A percentile compares a stretch with the other conserved stretches of the same genome.
phyloP scores from a whole-genome alignment of 495 filamentous ascomycete genomes.

The Lentithecium fluviatile region DNA sequence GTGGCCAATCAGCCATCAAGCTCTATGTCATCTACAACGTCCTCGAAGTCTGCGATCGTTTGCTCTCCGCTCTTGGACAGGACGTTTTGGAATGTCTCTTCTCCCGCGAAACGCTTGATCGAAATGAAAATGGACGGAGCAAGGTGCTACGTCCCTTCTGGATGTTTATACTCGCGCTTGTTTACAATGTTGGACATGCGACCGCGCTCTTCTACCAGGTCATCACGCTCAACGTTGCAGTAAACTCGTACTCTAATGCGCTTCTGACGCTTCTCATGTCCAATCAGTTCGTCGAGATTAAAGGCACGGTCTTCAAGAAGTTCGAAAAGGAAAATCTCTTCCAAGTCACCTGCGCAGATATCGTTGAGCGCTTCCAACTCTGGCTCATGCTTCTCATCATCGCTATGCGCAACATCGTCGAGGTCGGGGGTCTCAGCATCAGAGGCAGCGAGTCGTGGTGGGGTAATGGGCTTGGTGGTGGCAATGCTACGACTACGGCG shows the following conservation, averaged over 20 bases:
- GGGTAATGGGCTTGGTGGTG: conserved; percentile 32
- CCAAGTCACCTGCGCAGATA: conserved; percentile 91
- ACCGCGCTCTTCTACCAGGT: conserved; percentile 93
- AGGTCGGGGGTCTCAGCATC: conserved; percentile 69
- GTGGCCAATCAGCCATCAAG: conserved; percentile 94
- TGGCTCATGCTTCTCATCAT: conserved; percentile 98
- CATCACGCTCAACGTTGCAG: conserved; percentile 94
- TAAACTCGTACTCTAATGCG: conserved; percentile 98
- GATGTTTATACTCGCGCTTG: conserved; percentile 82
- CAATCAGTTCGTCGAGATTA: conserved; percentile 98
- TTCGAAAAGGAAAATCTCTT: conserved; percentile 98
- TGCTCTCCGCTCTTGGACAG: conserved; percentile 88
- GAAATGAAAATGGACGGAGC: conserved; percentile 81
- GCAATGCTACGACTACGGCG: conserved; percentile 47
- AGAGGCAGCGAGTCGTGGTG: conserved; percentile 35
- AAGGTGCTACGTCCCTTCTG: conserved; percentile 89
- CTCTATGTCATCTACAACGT: conserved; percentile 98
- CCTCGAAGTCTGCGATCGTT: conserved; percentile 81
- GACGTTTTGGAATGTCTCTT: conserved; percentile 96
- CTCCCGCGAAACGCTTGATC: conserved; percentile 84
- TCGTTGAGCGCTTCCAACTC: conserved; percentile 95
- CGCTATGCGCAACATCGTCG: conserved; percentile 89
- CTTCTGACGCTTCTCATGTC: conserved; percentile 86
- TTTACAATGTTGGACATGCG: conserved; percentile 84
- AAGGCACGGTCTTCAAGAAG: conserved; percentile 93